Base-by-base conservation (phyloP, 768 basidiomycete species). In the Leccinum barrowsii region DNA sequence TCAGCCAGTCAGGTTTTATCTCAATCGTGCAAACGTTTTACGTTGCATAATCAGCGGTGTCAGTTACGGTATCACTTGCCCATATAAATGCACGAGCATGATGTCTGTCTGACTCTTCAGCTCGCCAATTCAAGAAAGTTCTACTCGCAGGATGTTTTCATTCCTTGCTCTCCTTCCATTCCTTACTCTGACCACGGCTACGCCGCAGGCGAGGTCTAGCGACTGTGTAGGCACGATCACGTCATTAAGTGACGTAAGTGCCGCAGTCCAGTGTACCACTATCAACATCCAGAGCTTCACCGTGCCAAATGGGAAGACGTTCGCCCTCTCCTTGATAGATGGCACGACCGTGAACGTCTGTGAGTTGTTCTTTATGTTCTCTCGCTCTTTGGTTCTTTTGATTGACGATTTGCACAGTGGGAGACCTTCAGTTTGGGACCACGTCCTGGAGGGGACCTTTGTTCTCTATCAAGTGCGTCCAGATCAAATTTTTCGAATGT, bases 331-430 rank as follows among this genome's bases (percentile, higher is more conserved):
- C 19, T 73, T 87, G 34, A 58, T 74, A 42, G 63, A 69, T 24
- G 81, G 81, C 5, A 80, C 84, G 2, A 84, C 77, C 4, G 86
- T 88, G 59, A 85, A 81, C 51, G 70, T 87, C 70, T 69, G 85
- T 85, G 62, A 65, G 82, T 44, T 44, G 2, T 11, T 8, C 4
- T 17, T n/a, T 24, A 8, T 61, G 19, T 30, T 30, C 0, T 17
- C 11, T 35, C 11, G 30, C 19, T 19, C 42, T 19, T 44, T 12
- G 26, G 2, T 35, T 21, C 3, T 19, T 12, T 44, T 13, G 4
- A 30, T 37, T 54, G 40, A 59, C 37, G 54, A 21, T 46, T 28
- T 42, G n/a, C 0, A 15, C 30, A 86, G 83, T 76, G 59, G 86
- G 86, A 17, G 79, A 87, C 32, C 76, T 88, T 48, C 62, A 68